A percentile compares a stretch with the other conserved stretches of the same genome.
phyloP scores from a whole-genome alignment of 2,329 filamentous ascomycete species.

The Fusarium veterinarium region DNA sequence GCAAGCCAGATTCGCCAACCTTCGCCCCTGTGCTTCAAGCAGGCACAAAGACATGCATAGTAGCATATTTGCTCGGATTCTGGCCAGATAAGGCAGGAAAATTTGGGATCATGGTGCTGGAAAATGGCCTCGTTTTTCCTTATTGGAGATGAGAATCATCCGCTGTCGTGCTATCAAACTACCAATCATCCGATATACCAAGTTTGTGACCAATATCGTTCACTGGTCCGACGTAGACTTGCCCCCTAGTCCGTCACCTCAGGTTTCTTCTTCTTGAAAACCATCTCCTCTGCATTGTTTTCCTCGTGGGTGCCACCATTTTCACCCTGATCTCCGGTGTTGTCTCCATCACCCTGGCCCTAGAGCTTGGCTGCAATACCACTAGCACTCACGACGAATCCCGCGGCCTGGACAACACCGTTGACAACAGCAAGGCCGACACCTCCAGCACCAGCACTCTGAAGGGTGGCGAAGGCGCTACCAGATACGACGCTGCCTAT shows the following conservation, averaged over 20 bases:
- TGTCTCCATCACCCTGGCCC: too few species aligned
- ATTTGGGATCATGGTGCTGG: background rate
- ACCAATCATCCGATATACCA: too few species aligned
- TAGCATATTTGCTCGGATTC: background rate
- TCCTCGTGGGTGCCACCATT: background rate
- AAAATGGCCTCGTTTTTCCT: background rate
- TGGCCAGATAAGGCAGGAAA: too few species aligned
- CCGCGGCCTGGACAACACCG: conserved; percentile 21
- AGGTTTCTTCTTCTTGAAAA: background rate
- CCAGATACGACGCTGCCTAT: conserved; percentile 45
- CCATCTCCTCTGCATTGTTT: background rate
- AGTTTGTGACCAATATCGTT: background rate
- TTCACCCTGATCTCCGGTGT: background rate
- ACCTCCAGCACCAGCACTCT: conserved; percentile 49
- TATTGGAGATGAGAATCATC: background rate
- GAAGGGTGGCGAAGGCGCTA: conserved; percentile 45
- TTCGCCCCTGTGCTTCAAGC: background rate
- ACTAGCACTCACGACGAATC: background rate
- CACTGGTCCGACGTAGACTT: background rate
- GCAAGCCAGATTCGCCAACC: background rate
- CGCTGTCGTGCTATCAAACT: background rate
- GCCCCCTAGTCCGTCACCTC: background rate
- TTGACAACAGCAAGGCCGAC: conserved; percentile 40
- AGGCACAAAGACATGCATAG: background rate
- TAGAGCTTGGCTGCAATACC: background rate